Evolutionary conservation across 1,139 yeast genomes (phyloP), one percentile per base, ranked within the genome.

Genomic region (Scheffersomyces lignicola): DNA sequence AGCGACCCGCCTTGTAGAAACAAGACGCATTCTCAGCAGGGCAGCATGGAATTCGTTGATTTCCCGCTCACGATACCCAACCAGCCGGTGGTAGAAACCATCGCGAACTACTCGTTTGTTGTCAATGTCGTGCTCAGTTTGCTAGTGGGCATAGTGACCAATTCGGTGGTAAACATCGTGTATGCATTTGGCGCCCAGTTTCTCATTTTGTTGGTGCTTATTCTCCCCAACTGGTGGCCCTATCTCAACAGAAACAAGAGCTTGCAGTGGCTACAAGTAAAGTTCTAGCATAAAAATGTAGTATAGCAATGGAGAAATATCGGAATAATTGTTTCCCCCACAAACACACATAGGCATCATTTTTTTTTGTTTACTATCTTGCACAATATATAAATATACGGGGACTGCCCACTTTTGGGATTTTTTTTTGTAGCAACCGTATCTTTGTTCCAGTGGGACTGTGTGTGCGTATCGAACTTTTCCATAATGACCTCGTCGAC

Each of bases 51-150:
- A 17, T 25, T 24, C 3, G 18, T 45, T 10, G 49, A 45, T 20
- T 45, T 45, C 22, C 49, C 49, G 26, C 41, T 45, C 8, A 44
- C 48, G 3, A 44, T 45, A 13, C 48, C 47, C 22, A 45, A 45
- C 33, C 49, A 45, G 32, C 33, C 20, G 13, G 24, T 29, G 24
- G 45, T 43, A 9, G 42, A 43, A 22, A 16, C 20, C 9, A 27
- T 45, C 7, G 40, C 43, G n/a, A 22, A 31, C 15, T 23, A 10
- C 5, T 37, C 43, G 10, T 33, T 44, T 9, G 27, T 38, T 14
- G 11, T 35, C 7, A 43, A 45, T 31, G 26, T 38, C 3, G 7
- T 43, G 5, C 22, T 34, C 3, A 43, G 49, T 29, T 35, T 45
- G 9, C 17, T 24, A 7, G 26, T 44, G 24, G 50, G 50, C 5